Base-by-base conservation (phyloP, 441 rosid genomes). In the Euphorbia celastroides region DNA sequence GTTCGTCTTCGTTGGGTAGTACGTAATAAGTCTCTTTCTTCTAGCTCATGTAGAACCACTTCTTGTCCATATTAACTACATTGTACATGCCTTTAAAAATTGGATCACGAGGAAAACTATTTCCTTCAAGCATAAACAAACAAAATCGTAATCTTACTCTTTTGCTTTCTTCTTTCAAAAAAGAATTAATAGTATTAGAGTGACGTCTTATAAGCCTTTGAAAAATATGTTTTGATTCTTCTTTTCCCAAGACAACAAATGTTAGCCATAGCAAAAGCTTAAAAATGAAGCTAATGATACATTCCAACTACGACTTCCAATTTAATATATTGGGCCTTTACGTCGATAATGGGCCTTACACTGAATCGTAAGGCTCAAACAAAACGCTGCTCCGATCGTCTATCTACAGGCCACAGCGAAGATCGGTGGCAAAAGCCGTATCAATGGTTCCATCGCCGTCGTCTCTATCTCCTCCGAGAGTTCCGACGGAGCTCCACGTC, bases 401-500 rank as follows among this genome's bases (percentile, higher is more conserved):
- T 1, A 38, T 7, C n/a, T 44, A 10, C 50, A 44, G 5, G 1
- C 50, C n/a, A 44, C n/a, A 44, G 50, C 50, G 16, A 10, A 44
- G 50, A 44, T 44, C 50, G 6, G 16, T 16, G 17, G 3, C 1
- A 42, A 74, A 72, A 68, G 69, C 75, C 77, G 30, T 56, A 38
- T 61, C 76, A 16, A 79, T 83, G 88, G 85, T 83, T 60, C 74
- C 84, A 6, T 42, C 77, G 34, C 67, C 69, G 36, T 72, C 76
- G 1, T 75, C 87, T 44, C 90, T 89, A 20, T 50, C 78, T 44
- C 94, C 94, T 27, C 91, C 89, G 41, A 68, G 62, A 62, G 81
- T 93, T 8, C 90, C 86, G 1, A 76, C 70, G 91, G 88, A 88
- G 81, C 97, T 93, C 60, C 84, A 90, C 83, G 80, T 60, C 70